A percentile compares a stretch with the other conserved stretches of the same genome.
These are phyloP conservation scores for Zostera marina DNA, from an alignment of 116 monocot species.

Conservation along the genomic window DNA sequence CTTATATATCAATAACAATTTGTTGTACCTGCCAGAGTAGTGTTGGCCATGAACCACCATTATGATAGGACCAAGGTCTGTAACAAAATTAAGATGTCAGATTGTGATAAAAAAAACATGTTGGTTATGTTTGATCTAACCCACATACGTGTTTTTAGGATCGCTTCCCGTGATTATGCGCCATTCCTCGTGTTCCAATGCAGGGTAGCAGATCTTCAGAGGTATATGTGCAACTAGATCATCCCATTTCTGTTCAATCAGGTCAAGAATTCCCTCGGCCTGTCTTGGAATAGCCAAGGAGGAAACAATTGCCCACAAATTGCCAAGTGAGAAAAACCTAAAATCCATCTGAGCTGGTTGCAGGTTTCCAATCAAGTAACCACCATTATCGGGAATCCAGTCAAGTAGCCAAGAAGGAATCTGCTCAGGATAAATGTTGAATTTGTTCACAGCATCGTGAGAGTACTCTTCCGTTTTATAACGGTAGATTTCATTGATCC, in stretches of 20 bases:
- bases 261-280: constrained; percentile 53
- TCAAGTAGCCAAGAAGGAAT: constrained; percentile 47
- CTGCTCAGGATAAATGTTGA: constrained; percentile 53
- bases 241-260: constrained; percentile 67
- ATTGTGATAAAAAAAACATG: too few species aligned
- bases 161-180: constrained; percentile 73
- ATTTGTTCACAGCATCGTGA: constrained; percentile 36
- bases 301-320: constrained; percentile 54
- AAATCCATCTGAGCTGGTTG: constrained; percentile 82
- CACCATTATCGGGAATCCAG: constrained; percentile 57
- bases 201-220: constrained; percentile 66
- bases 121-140: too few species aligned
- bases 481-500: constrained; percentile 61
- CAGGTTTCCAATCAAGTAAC: constrained; percentile 60
- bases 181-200: constrained; percentile 59
- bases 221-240: constrained; percentile 59
- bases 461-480: constrained; percentile 73
- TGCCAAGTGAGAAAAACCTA: constrained; percentile 57
- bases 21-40: constrained; percentile 68
- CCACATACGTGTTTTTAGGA: constrained; percentile 66
- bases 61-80: constrained; percentile 93
- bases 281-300: constrained; percentile 54
- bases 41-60: constrained; percentile 84
- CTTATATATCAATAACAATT: too few species aligned
- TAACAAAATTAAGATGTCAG: constrained; percentile 3